Conservation (phyloP, 805 yeast genomes). For the Clavispora carvajalis region DNA sequence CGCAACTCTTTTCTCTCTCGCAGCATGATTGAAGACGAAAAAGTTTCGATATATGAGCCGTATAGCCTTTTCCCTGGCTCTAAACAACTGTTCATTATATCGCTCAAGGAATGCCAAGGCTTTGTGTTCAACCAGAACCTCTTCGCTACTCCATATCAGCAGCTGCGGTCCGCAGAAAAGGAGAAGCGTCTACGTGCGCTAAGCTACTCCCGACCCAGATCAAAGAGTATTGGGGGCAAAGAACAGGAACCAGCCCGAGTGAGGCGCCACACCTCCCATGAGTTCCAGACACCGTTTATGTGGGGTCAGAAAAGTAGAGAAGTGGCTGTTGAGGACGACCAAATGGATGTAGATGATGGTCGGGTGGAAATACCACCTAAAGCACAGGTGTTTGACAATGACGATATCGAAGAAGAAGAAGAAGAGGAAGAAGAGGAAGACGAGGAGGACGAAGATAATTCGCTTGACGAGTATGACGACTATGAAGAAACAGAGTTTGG, state of each 20-base stretch:
- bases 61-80: constrained; percentile 26
- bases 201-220: constrained; percentile 12
- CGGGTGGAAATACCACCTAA: background rate
- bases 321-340: constrained; percentile 9
- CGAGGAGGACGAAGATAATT: constrained; percentile 2
- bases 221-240: background rate
- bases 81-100: constrained; percentile 32
- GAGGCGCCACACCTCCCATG: constrained; percentile 29
- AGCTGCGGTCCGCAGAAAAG: constrained; percentile 34
- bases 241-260: constrained; percentile 5
- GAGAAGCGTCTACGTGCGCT: constrained; percentile 26
- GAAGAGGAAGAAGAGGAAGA: constrained; percentile 2
- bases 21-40: constrained; percentile 55
- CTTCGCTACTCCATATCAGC: constrained; percentile 69
- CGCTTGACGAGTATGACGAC: constrained; percentile 6
- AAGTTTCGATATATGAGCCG: constrained; percentile 48
- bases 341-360: constrained; percentile 2
- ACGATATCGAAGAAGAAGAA: constrained; percentile 1
- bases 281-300: constrained; percentile 18
- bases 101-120: constrained; percentile 63
- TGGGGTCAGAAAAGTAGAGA: constrained; percentile 3
- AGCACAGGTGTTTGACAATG: background rate
- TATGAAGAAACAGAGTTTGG: background rate
- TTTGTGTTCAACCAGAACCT: constrained; percentile 73
- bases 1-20: constrained; percentile 52